phyloP scores from a whole-genome alignment of 2,329 filamentous ascomycete species.

The Pyrenochaeta sp. region DNA sequence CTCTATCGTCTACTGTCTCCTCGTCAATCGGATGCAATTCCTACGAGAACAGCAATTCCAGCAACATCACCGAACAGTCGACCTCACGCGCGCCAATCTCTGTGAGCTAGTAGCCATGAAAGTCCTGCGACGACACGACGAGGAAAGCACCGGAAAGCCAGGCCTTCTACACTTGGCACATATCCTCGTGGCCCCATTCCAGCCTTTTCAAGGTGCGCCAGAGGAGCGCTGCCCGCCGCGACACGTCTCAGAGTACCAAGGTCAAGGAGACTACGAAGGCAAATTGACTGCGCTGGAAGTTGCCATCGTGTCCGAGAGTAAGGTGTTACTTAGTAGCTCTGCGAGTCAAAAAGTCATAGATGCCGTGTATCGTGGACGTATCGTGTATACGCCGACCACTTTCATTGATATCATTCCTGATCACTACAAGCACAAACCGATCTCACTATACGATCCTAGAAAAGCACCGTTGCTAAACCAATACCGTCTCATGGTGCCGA shows the following conservation, averaged over 20 bases:
- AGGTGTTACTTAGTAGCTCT: slow-evolving; percentile 77
- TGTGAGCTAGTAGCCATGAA: slow-evolving; percentile 83
- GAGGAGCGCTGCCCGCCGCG: slow-evolving; percentile 68
- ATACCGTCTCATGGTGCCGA: slow-evolving; percentile 82
- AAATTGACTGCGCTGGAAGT: slow-evolving; percentile 82
- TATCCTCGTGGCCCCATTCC: slow-evolving; percentile 82
- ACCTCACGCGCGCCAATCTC: slow-evolving; percentile 77
- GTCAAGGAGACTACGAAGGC: slow-evolving; percentile 60
- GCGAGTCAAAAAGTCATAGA: slow-evolving; percentile 84
- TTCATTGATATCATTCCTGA: slow-evolving; percentile 87
- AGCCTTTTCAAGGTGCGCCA: slow-evolving; percentile 85
- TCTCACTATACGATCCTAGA: slow-evolving; percentile 80
- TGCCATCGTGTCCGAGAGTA: slow-evolving; percentile 83
- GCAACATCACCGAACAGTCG: slow-evolving; percentile 81
- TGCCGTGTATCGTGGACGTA: slow-evolving; percentile 80
- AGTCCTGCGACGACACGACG: slow-evolving; percentile 79
- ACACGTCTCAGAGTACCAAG: slow-evolving; percentile 56
- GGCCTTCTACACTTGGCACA: slow-evolving; percentile 79
- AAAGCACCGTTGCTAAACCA: slow-evolving; percentile 81
- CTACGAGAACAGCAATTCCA: slow-evolving; percentile 78
- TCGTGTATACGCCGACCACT: slow-evolving; percentile 82
- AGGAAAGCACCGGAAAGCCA: slow-evolving; percentile 75
- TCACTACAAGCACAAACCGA: slow-evolving; percentile 84
- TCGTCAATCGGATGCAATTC: slow-evolving; percentile 84
- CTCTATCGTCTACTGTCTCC: slow-evolving; percentile 82